Base-by-base conservation (phyloP, 768 basidiomycete species). In the Mycena filopes region DNA sequence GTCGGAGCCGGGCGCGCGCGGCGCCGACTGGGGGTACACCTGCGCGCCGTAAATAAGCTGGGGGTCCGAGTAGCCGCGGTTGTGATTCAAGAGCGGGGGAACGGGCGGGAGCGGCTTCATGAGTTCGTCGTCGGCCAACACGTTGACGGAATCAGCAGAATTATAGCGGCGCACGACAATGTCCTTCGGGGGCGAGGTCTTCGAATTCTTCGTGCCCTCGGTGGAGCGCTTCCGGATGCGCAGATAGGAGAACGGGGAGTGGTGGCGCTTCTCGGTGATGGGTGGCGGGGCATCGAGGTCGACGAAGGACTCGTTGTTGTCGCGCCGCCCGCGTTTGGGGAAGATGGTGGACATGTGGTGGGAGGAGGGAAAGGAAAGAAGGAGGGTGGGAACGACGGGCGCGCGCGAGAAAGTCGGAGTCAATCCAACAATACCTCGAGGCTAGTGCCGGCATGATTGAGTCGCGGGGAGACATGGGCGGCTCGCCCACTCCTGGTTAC, bases 161-260 rank as follows among this genome's bases (percentile, higher is more conserved):
- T 45, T 38, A 11, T 43, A 36, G 18, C 45, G 59, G 43, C 63
- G 58, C 60, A 61, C 60, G n/a, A n/a, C 40, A 12, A 47, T 31
- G 13, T 49, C 55, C 31, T 47, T 31, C 31, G 26, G 53, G 1
- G 63, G 59, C 0, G 38, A 6, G 29, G 36, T 25, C 18, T 56
- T 56, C 63, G n/a, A 5, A 11, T 36, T 36, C 11, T 42, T 57
- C 31, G 26, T 16, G 18, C 55, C 49, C 16, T 65, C 63, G 3
- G 60, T 65, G 7, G 68, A 69, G 40, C 63, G 60, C 25, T 69
- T 69, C 18, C 68, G 68, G 1, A 62, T 53, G 15, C 68, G 63
- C 23, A 69, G 38, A 46, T 49, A 59, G 4, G 68, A 57, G 36
- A 69, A 65, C 1, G 68, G 68, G 2, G 68, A 69, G n/a, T 62